These are phyloP conservation scores for Trypethelium eluteriae DNA, from an alignment of 495 filamentous ascomycete species.

Conservation along the genomic window DNA sequence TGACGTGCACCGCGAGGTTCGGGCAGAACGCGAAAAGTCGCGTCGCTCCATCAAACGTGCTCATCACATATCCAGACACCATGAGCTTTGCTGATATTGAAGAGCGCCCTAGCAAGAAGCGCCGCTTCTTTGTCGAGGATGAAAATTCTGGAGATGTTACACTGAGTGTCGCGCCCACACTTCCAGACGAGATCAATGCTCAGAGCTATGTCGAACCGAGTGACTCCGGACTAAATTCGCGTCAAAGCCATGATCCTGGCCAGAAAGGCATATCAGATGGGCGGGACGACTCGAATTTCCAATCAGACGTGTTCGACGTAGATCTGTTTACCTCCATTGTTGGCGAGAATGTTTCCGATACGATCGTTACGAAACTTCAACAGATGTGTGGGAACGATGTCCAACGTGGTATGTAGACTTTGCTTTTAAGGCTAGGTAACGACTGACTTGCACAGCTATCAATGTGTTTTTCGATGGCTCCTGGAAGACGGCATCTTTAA, in stretches of 20 bases:
- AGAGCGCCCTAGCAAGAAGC: conserved; percentile 66
- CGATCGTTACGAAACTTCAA: conserved; percentile 31
- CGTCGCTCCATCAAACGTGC: conserved; percentile 27
- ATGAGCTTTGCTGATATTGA: conserved; percentile 52
- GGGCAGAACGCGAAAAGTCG: conserved; percentile 15
- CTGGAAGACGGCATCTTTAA: conserved; percentile 54
- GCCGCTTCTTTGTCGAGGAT: conserved; percentile 69
- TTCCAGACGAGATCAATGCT: conserved; percentile 22
- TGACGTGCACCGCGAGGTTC: background rate
- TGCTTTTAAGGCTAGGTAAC: background rate
- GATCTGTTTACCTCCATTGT: conserved; percentile 62
- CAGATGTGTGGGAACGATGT: conserved; percentile 37
- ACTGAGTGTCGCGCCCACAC: conserved; percentile 18
- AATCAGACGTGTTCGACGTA: conserved; percentile 51
- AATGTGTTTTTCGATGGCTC: conserved; percentile 89
- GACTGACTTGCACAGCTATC: conserved; percentile 34
- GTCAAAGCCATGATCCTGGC: background rate
- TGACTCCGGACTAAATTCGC: conserved; percentile 18
- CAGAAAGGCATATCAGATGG: background rate
- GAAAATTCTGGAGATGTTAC: conserved; percentile 22
- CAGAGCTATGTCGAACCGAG: background rate
- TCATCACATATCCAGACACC: background rate
- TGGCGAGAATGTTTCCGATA: conserved; percentile 51
- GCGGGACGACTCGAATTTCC: conserved; percentile 15
- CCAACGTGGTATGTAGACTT: conserved; percentile 34